Base-by-base conservation (phyloP, 73 alveolate genomes). In the Paramecium tetraurelia region DNA sequence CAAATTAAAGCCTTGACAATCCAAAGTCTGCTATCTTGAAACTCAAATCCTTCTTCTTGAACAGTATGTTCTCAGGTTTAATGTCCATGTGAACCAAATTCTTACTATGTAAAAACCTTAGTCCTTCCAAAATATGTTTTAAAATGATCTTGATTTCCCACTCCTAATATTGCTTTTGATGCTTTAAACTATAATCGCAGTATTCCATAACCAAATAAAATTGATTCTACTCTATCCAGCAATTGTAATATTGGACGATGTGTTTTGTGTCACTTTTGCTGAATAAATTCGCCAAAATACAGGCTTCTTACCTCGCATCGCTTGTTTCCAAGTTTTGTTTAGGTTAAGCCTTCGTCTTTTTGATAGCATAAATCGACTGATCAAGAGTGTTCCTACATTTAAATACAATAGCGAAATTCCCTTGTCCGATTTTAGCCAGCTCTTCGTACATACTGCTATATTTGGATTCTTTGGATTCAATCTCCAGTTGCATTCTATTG, bases 1-100 rank as follows among this genome's bases (percentile, higher is more conserved):
- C 21, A 35, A 4, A 72, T 29, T 43, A 29, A 3, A 72, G 36
- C 43, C 90, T 21, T 22, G 90, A 40, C 16, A 80, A 24, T 10
- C 90, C 90, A 80, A 43, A 80, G 46, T 80, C 90, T 8, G 76
- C 90, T 14, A 80, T 31, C 38, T 80, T 80, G 33, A n/a, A 80
- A 11, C 41, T 80, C 33, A 24, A 14, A 21, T 80, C 29, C 9
- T 35, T 20, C 46, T 76, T 76, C 43, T 76, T 38, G 18, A 80
- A 80, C 9, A 80, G 18, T 20, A 80, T 80, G 46, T 80, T 80
- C 57, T 80, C 90, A 22, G 90, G 90, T 48, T 80, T 80, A 11
- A 80, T 80, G 20, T 80, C 90, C 72, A 80, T 46, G 20, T 80
- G 90, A 2, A 43, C 90, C 3, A 43, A 43, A 21, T 35, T 63